Conservation (phyloP, 768 basidiomycete species). For the Phylloporus arenicola region DNA sequence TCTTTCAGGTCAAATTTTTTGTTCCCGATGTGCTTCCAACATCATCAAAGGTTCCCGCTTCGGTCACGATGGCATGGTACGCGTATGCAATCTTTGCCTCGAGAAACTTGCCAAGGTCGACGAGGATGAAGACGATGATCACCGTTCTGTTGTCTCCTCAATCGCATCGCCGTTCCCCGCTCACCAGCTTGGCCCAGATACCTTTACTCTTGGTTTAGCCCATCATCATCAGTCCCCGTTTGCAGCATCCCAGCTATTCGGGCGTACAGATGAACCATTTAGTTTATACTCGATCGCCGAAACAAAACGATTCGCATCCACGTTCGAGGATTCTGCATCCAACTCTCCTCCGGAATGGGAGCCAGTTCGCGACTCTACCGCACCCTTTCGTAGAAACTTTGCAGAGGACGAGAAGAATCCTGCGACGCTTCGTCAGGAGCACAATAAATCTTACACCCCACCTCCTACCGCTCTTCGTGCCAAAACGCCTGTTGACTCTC, state of each 20-base stretch:
- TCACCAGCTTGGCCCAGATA: constrained; percentile 62
- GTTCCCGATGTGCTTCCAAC: constrained; percentile 93
- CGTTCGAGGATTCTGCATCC: constrained; percentile 50
- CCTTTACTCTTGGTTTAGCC: constrained; percentile 33
- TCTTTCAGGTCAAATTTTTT: constrained; percentile 88
- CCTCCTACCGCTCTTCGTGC: constrained; percentile 36
- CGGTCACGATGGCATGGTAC: constrained; percentile 90
- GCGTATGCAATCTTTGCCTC: constrained; percentile 94
- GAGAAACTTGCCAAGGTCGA: constrained; percentile 85
- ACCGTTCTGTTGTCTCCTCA: constrained; percentile 73
- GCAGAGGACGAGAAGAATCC: constrained; percentile 73
- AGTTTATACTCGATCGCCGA: constrained; percentile 81
- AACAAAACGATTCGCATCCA: constrained; percentile 51
- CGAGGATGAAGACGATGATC: constrained; percentile 87
- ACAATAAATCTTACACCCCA: constrained; percentile 11
- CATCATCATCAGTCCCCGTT: constrained; percentile 80
- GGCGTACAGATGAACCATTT: constrained; percentile 71
- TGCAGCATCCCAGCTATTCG: constrained; percentile 79
- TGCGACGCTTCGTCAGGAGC: constrained; percentile 38
- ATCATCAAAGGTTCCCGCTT: constrained; percentile 93
- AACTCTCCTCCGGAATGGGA: constrained; percentile 50
- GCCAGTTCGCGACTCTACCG: constrained; percentile 48
- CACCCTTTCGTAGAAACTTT: constrained; percentile 71
- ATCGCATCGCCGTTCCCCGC: constrained; percentile 66
- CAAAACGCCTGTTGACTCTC: constrained; percentile 56